These are phyloP conservation scores for Fraxinus quadrangulata DNA, from an alignment of 257 asterid species.

Conservation along the genomic window DNA sequence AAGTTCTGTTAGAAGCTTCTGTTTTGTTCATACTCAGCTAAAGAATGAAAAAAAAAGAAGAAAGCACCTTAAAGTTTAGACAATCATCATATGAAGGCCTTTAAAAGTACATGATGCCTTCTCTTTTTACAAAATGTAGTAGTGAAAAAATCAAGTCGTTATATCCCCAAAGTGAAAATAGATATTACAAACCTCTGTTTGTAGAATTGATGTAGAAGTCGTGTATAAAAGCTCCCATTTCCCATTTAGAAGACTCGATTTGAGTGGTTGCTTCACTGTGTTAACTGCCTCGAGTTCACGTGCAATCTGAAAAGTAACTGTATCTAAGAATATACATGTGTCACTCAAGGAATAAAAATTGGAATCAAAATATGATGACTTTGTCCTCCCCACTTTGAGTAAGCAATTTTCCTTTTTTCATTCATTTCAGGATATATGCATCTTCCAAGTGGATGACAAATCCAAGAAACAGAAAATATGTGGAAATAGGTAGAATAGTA, in stretches of 20 bases:
- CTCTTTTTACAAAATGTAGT: background rate
- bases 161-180: background rate
- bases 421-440: background rate
- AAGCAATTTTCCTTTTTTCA: background rate
- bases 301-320: slow-evolving; percentile 36
- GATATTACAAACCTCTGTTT: slow-evolving; percentile 38
- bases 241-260: slow-evolving; percentile 56
- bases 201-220: slow-evolving; percentile 57
- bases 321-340: background rate
- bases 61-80: background rate
- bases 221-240: slow-evolving; percentile 76
- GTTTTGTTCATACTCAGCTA: background rate
- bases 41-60: background rate
- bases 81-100: background rate
- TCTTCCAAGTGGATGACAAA: background rate
- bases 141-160: background rate
- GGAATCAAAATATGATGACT: background rate
- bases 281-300: slow-evolving; percentile 54
- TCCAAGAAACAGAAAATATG: background rate
- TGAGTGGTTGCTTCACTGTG: slow-evolving; percentile 61
- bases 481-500: background rate
- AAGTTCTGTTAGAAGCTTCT: background rate
- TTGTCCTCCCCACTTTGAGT: background rate
- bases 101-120: background rate
- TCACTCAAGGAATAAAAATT: background rate